Evolutionary conservation across 306 rosid genomes (phyloP).

Genomic region (Bauhinia variegata): DNA sequence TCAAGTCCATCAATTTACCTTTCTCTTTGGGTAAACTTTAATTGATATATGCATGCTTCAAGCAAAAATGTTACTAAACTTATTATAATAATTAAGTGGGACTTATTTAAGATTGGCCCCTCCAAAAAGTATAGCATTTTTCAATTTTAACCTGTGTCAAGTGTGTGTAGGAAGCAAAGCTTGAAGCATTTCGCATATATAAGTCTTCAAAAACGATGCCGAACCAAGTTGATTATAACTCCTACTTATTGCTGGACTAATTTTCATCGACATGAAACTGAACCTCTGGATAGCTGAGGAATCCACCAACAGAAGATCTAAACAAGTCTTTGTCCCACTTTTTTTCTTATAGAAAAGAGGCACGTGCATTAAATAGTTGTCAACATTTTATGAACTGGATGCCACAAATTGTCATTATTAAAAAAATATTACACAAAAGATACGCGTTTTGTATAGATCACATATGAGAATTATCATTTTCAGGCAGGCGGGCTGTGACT

Average conservation of each 20-base stretch:
- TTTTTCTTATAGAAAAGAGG: not conserved
- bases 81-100: slow-evolving; percentile 27
- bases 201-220: not conserved
- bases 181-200: slow-evolving; percentile 1
- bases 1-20: not conserved
- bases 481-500: not conserved
- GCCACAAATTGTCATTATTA: not conserved
- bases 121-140: not conserved
- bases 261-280: not conserved
- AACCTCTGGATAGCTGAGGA: not conserved
- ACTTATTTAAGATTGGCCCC: not conserved
- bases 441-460: too few relatives aligned
- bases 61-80: not conserved
- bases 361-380: slow-evolving; percentile 16
- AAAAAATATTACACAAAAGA: too few relatives aligned
- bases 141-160: not conserved
- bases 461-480: too few relatives aligned
- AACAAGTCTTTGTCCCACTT: not conserved
- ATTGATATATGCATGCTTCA: not conserved
- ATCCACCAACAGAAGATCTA: not conserved
- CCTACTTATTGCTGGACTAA: not conserved
- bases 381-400: not conserved
- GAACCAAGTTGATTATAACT: not conserved
- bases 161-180: slow-evolving; percentile 17
- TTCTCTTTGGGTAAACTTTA: not conserved